Percentiles rank a stretch among this genome's conserved stretches.
phyloP scores from a whole-genome alignment of 2,329 filamentous ascomycete species.

The Metarhizium rileyi region DNA sequence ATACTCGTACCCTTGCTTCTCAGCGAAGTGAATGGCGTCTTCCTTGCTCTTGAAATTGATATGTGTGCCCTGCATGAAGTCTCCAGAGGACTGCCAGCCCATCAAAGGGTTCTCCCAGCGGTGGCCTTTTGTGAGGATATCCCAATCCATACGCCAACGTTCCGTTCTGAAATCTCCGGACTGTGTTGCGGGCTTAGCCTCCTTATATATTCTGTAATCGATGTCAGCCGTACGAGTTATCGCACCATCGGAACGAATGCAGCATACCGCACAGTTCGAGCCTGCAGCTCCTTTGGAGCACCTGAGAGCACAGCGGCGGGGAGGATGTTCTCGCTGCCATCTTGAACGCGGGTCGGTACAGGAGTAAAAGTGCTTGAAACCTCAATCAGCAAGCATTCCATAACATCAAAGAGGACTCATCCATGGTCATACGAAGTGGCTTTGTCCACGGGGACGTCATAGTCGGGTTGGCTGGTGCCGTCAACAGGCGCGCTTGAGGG shows the following conservation, averaged over 20 bases:
- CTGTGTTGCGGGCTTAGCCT: slow-evolving; percentile 89
- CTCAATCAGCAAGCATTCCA: neutral
- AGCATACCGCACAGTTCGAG: slow-evolving; percentile 79
- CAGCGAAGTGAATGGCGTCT: slow-evolving; percentile 86
- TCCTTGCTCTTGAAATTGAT: slow-evolving; percentile 88
- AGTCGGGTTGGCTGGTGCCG: slow-evolving; percentile 64
- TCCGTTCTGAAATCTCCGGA: slow-evolving; percentile 78
- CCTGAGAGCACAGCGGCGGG: slow-evolving; percentile 84
- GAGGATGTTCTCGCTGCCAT: slow-evolving; percentile 75
- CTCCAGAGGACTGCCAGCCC: slow-evolving; percentile 94
- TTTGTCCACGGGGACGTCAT: slow-evolving; percentile 71
- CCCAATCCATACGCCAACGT: slow-evolving; percentile 98
- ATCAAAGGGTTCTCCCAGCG: slow-evolving; percentile 98
- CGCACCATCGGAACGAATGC: neutral
- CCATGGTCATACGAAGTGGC: slow-evolving; percentile 66
- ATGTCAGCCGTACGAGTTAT: neutral
- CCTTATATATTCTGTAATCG: slow-evolving; percentile 69
- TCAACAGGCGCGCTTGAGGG: slow-evolving; percentile 28
- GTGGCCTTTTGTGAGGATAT: slow-evolving; percentile 82
- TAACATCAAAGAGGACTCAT: neutral
- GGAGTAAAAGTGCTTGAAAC: slow-evolving; percentile 71
- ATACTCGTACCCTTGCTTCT: slow-evolving; percentile 99
- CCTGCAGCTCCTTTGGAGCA: slow-evolving; percentile 88
- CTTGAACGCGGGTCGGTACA: slow-evolving; percentile 78
- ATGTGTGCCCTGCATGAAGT: slow-evolving; percentile 90